These are phyloP conservation scores for Alternaria sp. DNA, from an alignment of 2,329 filamentous ascomycete species.

Conservation along the genomic window DNA sequence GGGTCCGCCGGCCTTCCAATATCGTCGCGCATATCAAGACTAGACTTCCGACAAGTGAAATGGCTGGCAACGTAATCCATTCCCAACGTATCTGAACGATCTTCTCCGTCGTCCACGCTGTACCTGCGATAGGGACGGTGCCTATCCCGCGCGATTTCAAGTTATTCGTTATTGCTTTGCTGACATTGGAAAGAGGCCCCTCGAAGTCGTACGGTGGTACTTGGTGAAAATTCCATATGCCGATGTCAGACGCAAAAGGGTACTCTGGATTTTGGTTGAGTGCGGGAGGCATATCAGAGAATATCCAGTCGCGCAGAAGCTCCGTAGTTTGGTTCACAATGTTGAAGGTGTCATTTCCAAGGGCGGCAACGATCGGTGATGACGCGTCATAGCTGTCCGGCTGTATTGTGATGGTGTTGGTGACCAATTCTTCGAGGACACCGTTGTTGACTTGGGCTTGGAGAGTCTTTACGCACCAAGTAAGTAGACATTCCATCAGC, in stretches of 20 bases:
- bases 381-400: not conserved
- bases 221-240: constrained; percentile 18
- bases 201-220: constrained; percentile 17
- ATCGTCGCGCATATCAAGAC: constrained; percentile 20
- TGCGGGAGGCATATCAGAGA: not conserved
- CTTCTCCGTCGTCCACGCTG: constrained; percentile 17
- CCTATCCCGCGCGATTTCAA: constrained; percentile 12
- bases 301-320: not conserved
- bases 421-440: constrained; percentile 4
- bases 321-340: not conserved
- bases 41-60: constrained; percentile 12
- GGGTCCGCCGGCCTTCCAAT: constrained; percentile 4
- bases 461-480: constrained; percentile 21
- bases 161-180: constrained; percentile 18
- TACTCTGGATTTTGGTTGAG: not conserved
- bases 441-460: constrained; percentile 5
- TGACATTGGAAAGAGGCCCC: constrained; percentile 5
- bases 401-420: not conserved
- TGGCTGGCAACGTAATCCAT: constrained; percentile 21
- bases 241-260: not conserved
- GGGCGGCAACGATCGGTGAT: not conserved
- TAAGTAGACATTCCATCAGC: constrained; percentile 20
- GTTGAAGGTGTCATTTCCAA: not conserved
- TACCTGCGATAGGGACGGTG: constrained; percentile 11
- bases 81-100: constrained; percentile 21